These are phyloP conservation scores for Mycena olivaceomarginata DNA, from an alignment of 768 basidiomycete species.

Conservation along the genomic window DNA sequence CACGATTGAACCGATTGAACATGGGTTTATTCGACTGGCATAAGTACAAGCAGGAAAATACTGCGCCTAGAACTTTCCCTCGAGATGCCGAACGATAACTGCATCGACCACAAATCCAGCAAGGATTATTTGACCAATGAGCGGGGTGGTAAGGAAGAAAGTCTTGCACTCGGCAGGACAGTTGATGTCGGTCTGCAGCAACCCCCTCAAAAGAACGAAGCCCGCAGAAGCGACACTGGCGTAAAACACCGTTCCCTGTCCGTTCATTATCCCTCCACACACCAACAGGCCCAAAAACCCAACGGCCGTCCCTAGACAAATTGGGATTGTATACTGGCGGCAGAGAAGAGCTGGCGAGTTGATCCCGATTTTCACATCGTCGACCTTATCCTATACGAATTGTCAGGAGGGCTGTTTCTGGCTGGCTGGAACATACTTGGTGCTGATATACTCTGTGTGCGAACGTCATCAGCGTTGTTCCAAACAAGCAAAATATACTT, in stretches of 20 bases:
- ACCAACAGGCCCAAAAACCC: conserved; percentile 66
- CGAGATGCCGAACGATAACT: conserved; percentile 37
- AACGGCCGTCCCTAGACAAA: conserved; percentile 66
- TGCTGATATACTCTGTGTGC: conserved; percentile 52
- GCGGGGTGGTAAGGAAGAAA: conserved; percentile 52
- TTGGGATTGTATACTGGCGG: conserved; percentile 65
- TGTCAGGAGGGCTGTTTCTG: conserved; percentile 7
- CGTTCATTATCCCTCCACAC: conserved; percentile 66
- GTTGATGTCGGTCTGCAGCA: conserved; percentile 52
- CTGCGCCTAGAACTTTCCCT: neutral
- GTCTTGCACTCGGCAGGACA: conserved; percentile 50
- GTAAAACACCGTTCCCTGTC: conserved; percentile 62
- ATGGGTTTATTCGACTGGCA: neutral
- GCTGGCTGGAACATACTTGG: conserved; percentile 46
- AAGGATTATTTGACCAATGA: conserved; percentile 53
- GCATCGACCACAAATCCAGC: conserved; percentile 50
- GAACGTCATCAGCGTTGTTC: neutral
- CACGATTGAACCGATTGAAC: neutral
- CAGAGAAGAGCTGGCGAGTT: conserved; percentile 77
- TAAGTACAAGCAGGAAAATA: neutral
- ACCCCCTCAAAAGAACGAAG: conserved; percentile 41
- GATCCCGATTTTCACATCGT: conserved; percentile 74
- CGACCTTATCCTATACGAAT: conserved; percentile 71
- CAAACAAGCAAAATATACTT: neutral
- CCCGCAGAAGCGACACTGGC: conserved; percentile 45